Conservation (phyloP, 2,329 filamentous ascomycete genomes). For the Ambrosiella beaveri region DNA sequence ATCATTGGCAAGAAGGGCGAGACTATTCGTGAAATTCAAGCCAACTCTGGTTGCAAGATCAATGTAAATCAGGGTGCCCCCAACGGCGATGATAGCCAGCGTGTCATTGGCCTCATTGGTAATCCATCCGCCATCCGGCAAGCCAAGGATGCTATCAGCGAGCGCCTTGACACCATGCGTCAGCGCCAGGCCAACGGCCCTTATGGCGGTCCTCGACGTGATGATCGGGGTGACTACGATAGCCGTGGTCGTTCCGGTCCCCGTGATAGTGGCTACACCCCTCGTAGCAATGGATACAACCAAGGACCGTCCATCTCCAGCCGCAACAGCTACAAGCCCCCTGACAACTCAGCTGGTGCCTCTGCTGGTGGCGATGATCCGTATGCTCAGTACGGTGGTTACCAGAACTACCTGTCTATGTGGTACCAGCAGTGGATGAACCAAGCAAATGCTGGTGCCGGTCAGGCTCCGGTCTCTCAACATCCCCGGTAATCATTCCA, state of each 20-base stretch:
- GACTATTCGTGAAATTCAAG: conserved; percentile 89
- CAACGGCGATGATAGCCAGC: conserved; percentile 47
- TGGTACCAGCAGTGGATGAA: conserved; percentile 56
- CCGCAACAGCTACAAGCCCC: conserved; percentile 20
- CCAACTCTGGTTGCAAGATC: conserved; percentile 77
- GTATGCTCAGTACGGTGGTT: conserved; percentile 70
- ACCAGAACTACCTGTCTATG: conserved; percentile 60
- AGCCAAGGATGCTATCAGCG: conserved; percentile 72
- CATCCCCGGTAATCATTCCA: conserved; percentile 10
- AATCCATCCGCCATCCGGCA: conserved; percentile 57
- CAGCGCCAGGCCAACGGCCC: conserved; percentile 2
- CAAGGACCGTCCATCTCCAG: neutral
- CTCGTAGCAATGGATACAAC: conserved; percentile 7
- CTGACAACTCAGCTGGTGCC: conserved; percentile 20
- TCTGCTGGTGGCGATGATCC: conserved; percentile 38
- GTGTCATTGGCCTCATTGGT: conserved; percentile 75
- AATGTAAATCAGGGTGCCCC: conserved; percentile 73
- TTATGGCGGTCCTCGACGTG: conserved; percentile 6
- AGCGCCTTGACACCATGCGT: conserved; percentile 60
- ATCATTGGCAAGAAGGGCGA: conserved; percentile 91
- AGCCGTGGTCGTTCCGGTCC: conserved; percentile 3
- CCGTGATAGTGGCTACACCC: conserved; percentile 9
- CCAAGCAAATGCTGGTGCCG: conserved; percentile 23
- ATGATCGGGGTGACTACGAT: conserved; percentile 9
- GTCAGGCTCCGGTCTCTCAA: conserved; percentile 11